Percentiles rank a stretch among this genome's conserved stretches.
phyloP scores from a whole-genome alignment of 306 rosid species.

The Rosa rugosa region DNA sequence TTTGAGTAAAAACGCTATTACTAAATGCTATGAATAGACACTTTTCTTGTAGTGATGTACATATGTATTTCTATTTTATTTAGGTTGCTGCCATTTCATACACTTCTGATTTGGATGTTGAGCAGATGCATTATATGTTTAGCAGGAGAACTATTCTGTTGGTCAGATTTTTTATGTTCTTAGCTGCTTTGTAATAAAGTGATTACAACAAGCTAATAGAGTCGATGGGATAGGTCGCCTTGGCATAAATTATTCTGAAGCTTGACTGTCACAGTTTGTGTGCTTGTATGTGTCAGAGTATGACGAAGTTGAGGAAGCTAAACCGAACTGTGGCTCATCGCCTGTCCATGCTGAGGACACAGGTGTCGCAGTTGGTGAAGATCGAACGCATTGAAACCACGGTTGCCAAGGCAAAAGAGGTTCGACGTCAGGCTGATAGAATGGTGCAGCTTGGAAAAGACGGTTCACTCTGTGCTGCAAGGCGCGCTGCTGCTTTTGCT shows the following conservation, averaged over 20 bases:
- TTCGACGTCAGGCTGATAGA: slow-evolving; percentile 78
- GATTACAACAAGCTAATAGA: neutral
- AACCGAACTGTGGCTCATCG: slow-evolving; percentile 69
- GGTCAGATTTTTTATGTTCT: neutral
- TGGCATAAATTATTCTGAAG: neutral
- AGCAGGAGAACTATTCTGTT: neutral
- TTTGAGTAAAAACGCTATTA: no score
- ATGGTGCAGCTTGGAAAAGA: slow-evolving; percentile 96
- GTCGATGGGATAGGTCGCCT: neutral
- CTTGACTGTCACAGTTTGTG: neutral
- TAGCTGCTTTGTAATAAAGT: neutral
- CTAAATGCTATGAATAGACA: no score
- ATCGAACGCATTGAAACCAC: slow-evolving; percentile 96
- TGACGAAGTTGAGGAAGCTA: slow-evolving; percentile 86
- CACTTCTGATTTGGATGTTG: neutral
- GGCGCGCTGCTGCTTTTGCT: slow-evolving; percentile 78
- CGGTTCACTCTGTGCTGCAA: slow-evolving; percentile 75
- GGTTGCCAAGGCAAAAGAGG: slow-evolving; percentile 88
- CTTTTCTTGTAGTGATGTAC: neutral
- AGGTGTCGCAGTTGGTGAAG: slow-evolving; percentile 95
- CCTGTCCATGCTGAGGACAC: slow-evolving; percentile 87
- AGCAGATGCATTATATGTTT: neutral
- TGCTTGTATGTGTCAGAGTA: slow-evolving; percentile 10
- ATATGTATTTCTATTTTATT: neutral
- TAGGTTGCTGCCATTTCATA: neutral